A percentile compares a stretch with the other conserved stretches of the same genome.
Evolutionary conservation across 2,329 filamentous ascomycete species (phyloP).

Genomic region (Pyricularia grisea): DNA sequence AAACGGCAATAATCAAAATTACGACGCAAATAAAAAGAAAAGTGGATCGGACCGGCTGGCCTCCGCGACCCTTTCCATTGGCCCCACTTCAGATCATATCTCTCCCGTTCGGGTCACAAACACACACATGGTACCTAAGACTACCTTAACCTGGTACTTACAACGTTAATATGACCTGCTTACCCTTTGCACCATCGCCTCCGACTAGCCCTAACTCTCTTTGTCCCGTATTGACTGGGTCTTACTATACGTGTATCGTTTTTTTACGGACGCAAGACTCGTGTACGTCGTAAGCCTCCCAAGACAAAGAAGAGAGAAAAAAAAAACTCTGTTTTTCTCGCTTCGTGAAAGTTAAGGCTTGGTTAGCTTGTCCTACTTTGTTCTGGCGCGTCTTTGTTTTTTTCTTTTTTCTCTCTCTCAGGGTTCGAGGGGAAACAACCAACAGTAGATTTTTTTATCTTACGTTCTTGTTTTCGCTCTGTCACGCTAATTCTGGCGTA

Average conservation of each 20-base stretch:
- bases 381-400: neutral
- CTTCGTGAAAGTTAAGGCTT: neutral
- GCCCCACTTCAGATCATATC: neutral
- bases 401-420: too few species aligned
- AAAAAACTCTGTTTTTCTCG: neutral
- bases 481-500: neutral
- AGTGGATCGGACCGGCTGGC: neutral
- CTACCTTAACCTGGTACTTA: too few species aligned
- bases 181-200: neutral
- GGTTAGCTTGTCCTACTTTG: neutral
- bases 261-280: neutral
- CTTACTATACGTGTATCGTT: neutral
- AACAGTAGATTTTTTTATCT: neutral
- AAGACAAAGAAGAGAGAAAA: too few species aligned
- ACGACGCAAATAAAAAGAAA: neutral
- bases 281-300: too few species aligned
- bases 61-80: neutral
- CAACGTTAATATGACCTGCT: neutral
- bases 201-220: neutral
- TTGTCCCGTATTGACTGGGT: neutral
- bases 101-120: neutral
- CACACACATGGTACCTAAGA: too few species aligned
- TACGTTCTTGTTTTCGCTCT: neutral
- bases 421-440: neutral
- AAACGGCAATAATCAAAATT: neutral